Evolutionary conservation across 106 monocot genomes (phyloP).

Genomic region (Gastrodia elata): DNA sequence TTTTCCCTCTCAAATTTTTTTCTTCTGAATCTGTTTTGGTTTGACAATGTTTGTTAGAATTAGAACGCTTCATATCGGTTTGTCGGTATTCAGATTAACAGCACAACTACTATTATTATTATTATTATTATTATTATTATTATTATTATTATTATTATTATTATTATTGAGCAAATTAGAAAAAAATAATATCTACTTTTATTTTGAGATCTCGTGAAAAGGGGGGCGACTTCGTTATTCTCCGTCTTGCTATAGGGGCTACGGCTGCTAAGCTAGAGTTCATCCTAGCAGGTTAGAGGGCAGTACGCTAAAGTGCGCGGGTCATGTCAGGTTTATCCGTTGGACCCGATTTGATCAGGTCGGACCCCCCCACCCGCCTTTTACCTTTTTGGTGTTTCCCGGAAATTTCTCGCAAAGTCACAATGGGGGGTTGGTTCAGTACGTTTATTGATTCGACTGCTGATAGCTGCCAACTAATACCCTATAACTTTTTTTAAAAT

Average conservation of each 20-base stretch:
- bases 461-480: too few relatives aligned
- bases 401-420: neutral
- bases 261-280: neutral
- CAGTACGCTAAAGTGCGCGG: neutral
- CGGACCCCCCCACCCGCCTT: too few relatives aligned
- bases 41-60: conserved; percentile 2
- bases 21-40: too few relatives aligned
- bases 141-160: too few relatives aligned
- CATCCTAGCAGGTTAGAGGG: neutral
- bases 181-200: neutral
- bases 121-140: neutral
- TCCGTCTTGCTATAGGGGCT: too few relatives aligned
- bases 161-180: neutral
- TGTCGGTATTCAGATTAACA: neutral
- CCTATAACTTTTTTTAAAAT: too few relatives aligned
- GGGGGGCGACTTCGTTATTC: neutral
- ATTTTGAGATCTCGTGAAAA: neutral
- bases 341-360: neutral
- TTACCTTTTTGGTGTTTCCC: neutral
- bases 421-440: too few relatives aligned
- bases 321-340: neutral
- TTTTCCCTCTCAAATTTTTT: neutral
- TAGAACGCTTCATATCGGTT: neutral
- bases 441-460: too few relatives aligned
- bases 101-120: neutral